A percentile compares a stretch with the other conserved stretches of the same genome.
Evolutionary conservation across 2,329 filamentous ascomycete species (phyloP).

Genomic region (Neofusicoccum umdonicola): DNA sequence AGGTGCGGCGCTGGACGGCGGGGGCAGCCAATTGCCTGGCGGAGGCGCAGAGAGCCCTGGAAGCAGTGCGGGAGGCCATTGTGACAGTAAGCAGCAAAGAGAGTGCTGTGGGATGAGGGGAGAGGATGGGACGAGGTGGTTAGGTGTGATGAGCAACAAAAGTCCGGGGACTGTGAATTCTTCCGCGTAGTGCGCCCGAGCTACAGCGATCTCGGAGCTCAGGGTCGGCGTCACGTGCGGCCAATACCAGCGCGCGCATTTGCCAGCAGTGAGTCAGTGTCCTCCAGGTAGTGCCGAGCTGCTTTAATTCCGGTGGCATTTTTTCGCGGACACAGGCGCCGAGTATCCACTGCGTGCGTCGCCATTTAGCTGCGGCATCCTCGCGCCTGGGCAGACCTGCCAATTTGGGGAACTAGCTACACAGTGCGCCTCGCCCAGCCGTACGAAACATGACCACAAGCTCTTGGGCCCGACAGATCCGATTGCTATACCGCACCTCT

Average conservation of each 20-base stretch:
- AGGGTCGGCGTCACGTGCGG: slow-evolving; percentile 2
- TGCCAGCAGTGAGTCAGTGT: not conserved
- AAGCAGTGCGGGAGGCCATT: slow-evolving; percentile 78
- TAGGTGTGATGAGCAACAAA: slow-evolving; percentile 7
- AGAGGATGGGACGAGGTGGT: slow-evolving; percentile 22
- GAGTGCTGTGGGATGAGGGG: slow-evolving; percentile 19
- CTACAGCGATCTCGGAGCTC: slow-evolving; percentile 16
- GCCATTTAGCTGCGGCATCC: not conserved
- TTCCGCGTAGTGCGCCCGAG: slow-evolving; percentile 14
- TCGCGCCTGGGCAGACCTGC: not conserved
- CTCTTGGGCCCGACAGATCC: no score
- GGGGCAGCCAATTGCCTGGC: slow-evolving; percentile 55
- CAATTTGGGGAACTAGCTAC: not conserved
- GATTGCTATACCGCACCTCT: not conserved
- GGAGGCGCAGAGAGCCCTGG: slow-evolving; percentile 58
- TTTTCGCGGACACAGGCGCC: not conserved
- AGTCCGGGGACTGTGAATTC: slow-evolving; percentile 15
- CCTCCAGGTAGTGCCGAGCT: not conserved
- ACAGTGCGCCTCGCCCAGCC: not conserved
- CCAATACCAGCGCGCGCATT: slow-evolving; percentile 5
- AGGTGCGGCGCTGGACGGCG: slow-evolving; percentile 55
- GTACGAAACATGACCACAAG: not conserved
- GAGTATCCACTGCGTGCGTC: not conserved
- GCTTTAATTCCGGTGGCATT: not conserved
- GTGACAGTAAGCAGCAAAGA: slow-evolving; percentile 40